Evolutionary conservation across 306 rosid genomes (phyloP).

Genomic region (Prunus dulcis): DNA sequence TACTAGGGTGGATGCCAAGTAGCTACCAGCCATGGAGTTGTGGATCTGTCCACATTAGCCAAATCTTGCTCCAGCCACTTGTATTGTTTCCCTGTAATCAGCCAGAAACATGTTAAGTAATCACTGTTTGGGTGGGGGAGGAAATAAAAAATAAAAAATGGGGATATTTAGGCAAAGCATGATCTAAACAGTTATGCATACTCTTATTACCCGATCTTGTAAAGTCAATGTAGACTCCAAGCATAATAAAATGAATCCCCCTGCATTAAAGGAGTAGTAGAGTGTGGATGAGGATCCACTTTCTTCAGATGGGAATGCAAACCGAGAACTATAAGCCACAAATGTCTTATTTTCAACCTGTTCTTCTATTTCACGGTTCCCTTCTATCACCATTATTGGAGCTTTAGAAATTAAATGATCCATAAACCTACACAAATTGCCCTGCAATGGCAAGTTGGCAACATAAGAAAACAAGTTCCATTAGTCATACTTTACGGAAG

Average conservation of each 20-base stretch:
- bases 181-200: neutral
- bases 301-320: slow-evolving; percentile 82
- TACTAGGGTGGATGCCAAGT: slow-evolving; percentile 93
- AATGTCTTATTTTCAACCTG: slow-evolving; percentile 58
- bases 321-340: slow-evolving; percentile 75
- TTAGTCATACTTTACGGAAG: slow-evolving; percentile 1
- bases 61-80: slow-evolving; percentile 83
- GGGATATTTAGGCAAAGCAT: neutral
- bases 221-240: slow-evolving; percentile 67
- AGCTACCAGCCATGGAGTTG: slow-evolving; percentile 85
- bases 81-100: slow-evolving; percentile 52
- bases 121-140: neutral
- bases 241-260: slow-evolving; percentile 84
- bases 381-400: slow-evolving; percentile 87
- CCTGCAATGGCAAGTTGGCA: slow-evolving; percentile 12
- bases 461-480: slow-evolving; percentile 12
- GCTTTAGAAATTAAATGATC: slow-evolving; percentile 64
- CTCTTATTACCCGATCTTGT: slow-evolving; percentile 44
- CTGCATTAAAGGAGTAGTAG: slow-evolving; percentile 81
- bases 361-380: slow-evolving; percentile 77
- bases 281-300: slow-evolving; percentile 76
- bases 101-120: neutral
- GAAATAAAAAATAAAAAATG: neutral
- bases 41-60: slow-evolving; percentile 58
- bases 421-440: slow-evolving; percentile 64